phyloP scores from a whole-genome alignment of 1,284 basidiomycete genomes.

The Sanghuangporus weigelae region DNA sequence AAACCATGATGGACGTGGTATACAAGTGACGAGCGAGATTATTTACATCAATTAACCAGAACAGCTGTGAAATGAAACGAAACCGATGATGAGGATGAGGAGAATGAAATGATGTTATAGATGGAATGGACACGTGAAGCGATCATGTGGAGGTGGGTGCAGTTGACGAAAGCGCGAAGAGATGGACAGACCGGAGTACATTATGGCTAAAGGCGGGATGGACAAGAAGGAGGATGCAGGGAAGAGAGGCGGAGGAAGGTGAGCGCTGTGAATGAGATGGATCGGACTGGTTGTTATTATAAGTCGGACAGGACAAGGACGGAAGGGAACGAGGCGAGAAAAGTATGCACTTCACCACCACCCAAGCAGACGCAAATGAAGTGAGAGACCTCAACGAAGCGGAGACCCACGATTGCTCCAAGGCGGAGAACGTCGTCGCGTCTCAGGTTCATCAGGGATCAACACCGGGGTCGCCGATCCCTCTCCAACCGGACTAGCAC shows the following conservation, averaged over 20 bases:
- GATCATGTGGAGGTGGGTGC: background rate
- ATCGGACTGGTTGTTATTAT: background rate
- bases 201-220: background rate
- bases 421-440: background rate
- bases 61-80: too few species aligned
- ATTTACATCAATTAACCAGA: too few species aligned
- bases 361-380: background rate
- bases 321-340: background rate
- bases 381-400: background rate
- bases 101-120: background rate
- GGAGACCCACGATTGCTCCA: slow-evolving; percentile 11
- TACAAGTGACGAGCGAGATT: background rate
- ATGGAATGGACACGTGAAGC: background rate
- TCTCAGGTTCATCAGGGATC: background rate
- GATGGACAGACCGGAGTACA: background rate
- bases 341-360: background rate
- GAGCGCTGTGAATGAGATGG: background rate
- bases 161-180: background rate
- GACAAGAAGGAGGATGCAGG: background rate
- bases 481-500: background rate
- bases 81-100: background rate
- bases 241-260: background rate
- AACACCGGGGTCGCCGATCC: background rate
- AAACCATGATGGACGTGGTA: background rate
- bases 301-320: background rate